A percentile compares a stretch with the other conserved stretches of the same genome.
Conservation (phyloP, 306 rosid genomes). For the Quercus suber region DNA sequence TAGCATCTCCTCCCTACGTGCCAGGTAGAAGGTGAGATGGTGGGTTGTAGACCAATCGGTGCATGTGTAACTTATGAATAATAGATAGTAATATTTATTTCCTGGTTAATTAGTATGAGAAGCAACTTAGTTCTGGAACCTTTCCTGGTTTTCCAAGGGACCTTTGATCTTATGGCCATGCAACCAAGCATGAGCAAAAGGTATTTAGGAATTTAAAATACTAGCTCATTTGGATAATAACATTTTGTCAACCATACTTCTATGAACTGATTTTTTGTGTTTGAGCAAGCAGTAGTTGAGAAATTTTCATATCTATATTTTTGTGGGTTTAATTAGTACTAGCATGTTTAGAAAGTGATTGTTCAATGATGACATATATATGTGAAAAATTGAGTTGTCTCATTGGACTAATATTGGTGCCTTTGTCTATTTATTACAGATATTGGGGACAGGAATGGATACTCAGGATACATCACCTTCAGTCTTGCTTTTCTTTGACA, state of each 20-base stretch:
- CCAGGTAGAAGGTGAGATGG: no score
- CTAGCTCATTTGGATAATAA: background rate
- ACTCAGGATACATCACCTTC: conserved; percentile 91
- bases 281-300: background rate
- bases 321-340: background rate
- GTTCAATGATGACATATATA: background rate
- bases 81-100: no score
- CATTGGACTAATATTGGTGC: background rate
- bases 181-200: background rate
- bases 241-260: background rate
- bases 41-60: no score
- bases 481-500: conserved; percentile 85
- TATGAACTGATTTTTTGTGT: background rate
- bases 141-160: background rate
- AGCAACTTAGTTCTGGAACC: background rate
- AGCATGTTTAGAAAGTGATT: background rate
- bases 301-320: background rate
- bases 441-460: conserved; percentile 89
- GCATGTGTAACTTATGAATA: no score
- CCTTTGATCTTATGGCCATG: background rate
- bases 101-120: background rate
- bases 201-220: background rate
- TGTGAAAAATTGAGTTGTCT: background rate
- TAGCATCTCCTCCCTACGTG: no score
- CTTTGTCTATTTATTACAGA: conserved; percentile 26